Evolutionary conservation across 305 asterid species (phyloP).

Genomic region (Fraxinus floribunda): DNA sequence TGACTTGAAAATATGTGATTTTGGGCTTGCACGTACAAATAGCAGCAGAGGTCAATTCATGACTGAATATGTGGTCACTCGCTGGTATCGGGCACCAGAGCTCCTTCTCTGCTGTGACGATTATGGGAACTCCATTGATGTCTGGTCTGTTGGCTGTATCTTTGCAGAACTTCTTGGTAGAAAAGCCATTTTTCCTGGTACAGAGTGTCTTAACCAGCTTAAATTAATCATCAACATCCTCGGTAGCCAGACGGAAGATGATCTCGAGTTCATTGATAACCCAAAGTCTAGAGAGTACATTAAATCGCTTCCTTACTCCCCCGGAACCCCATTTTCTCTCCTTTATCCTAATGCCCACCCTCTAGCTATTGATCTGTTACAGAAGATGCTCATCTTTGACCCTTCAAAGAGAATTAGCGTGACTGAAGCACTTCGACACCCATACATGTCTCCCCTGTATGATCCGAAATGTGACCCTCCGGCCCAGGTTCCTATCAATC

Average conservation of each 20-base stretch:
- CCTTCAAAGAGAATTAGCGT: conserved; percentile 40
- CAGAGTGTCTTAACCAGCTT: conserved; percentile 39
- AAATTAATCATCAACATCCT: conserved; percentile 36
- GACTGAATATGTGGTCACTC: conserved; percentile 39
- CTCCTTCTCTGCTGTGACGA: conserved; percentile 35
- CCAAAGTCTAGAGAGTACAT: conserved; percentile 33
- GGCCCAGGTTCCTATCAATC: conserved; percentile 34
- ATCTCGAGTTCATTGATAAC: conserved; percentile 34
- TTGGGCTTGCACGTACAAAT: conserved; percentile 39
- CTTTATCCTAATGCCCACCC: conserved; percentile 35
- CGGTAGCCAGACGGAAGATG: conserved; percentile 39
- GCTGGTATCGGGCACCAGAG: conserved; percentile 41
- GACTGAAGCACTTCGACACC: conserved; percentile 34
- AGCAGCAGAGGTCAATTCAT: conserved; percentile 35
- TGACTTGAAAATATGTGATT: conserved; percentile 35
- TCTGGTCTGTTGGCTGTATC: conserved; percentile 40
- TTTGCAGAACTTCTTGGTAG: conserved; percentile 38
- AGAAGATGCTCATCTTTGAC: conserved; percentile 38
- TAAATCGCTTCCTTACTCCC: conserved; percentile 36
- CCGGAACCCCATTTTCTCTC: conserved; percentile 29
- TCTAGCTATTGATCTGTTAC: conserved; percentile 34
- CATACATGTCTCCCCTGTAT: conserved; percentile 32
- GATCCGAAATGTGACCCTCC: conserved; percentile 34
- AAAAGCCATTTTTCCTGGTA: conserved; percentile 36
- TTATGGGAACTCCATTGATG: conserved; percentile 37